Conservation (phyloP, 2,329 filamentous ascomycete species). For the Bertia moriformis region DNA sequence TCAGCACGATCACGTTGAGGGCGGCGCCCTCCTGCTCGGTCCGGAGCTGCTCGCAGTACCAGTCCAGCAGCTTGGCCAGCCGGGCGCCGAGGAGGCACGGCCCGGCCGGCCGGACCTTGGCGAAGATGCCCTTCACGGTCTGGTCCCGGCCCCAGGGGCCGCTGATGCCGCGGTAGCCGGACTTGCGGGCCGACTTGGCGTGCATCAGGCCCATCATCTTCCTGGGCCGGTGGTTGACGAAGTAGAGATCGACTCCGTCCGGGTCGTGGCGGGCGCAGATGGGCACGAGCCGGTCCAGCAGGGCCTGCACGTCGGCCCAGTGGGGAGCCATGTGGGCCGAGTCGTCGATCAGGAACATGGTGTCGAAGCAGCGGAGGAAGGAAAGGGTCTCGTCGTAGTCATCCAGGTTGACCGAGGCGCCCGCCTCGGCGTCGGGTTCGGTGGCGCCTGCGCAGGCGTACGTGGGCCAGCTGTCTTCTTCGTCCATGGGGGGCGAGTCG, state of each 20-base stretch:
- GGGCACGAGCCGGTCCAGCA: background rate
- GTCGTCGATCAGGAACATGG: background rate
- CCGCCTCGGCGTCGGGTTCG: background rate
- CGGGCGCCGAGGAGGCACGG: conserved; percentile 12
- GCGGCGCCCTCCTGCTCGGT: conserved; percentile 10
- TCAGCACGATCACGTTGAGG: conserved; percentile 13
- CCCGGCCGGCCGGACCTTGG: conserved; percentile 10
- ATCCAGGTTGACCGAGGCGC: background rate
- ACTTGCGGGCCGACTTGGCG: background rate
- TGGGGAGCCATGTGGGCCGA: background rate
- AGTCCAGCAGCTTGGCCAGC: conserved; percentile 9
- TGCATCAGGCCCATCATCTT: background rate
- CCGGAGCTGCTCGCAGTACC: conserved; percentile 13
- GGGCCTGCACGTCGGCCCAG: background rate
- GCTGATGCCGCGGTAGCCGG: background rate
- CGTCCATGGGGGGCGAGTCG: too few relatives aligned
- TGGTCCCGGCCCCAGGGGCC: conserved; percentile 3
- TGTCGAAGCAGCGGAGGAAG: background rate
- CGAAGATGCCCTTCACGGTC: conserved; percentile 10
- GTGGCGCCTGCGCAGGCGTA: background rate
- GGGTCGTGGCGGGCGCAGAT: background rate
- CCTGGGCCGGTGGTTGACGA: background rate
- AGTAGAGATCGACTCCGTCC: background rate
- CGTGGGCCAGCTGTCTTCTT: background rate
- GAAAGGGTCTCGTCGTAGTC: background rate